phyloP scores from a whole-genome alignment of 345 rosid species.

The Citrus glauca region DNA sequence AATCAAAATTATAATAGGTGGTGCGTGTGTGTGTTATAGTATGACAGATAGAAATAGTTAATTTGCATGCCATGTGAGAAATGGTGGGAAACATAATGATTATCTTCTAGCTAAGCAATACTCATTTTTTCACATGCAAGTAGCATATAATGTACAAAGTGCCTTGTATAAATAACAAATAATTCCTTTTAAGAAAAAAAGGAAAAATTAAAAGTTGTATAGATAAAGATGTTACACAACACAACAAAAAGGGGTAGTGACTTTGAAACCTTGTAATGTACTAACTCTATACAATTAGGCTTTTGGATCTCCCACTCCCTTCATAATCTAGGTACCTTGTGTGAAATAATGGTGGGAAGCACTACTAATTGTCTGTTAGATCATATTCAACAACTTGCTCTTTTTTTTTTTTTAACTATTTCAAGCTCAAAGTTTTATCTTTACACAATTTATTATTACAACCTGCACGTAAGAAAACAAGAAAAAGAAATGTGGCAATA shows the following conservation, averaged over 20 bases:
- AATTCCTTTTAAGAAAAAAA: background rate
- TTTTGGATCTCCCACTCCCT: constrained; percentile 17
- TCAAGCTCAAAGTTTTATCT: background rate
- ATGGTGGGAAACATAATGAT: constrained; percentile 17
- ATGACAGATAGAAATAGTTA: background rate
- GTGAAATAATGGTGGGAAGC: constrained; percentile 23
- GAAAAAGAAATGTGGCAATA: background rate
- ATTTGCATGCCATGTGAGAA: background rate
- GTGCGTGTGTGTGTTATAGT: no score
- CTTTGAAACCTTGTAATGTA: background rate
- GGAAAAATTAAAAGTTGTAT: no score
- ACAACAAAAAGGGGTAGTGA: constrained; percentile 12
- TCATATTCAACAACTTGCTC: constrained; percentile 9
- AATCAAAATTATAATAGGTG: background rate
- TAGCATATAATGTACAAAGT: background rate
- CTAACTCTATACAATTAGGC: background rate
- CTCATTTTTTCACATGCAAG: constrained; percentile 4
- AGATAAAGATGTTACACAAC: background rate
- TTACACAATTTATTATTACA: background rate
- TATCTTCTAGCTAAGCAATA: background rate
- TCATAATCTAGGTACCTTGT: constrained; percentile 8
- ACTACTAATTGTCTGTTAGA: constrained; percentile 18
- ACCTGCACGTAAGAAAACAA: background rate
- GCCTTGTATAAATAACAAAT: background rate
- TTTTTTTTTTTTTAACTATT: background rate